Evolutionary conservation across 257 asterid species (phyloP).

Genomic region (Solanum medicagineum): DNA sequence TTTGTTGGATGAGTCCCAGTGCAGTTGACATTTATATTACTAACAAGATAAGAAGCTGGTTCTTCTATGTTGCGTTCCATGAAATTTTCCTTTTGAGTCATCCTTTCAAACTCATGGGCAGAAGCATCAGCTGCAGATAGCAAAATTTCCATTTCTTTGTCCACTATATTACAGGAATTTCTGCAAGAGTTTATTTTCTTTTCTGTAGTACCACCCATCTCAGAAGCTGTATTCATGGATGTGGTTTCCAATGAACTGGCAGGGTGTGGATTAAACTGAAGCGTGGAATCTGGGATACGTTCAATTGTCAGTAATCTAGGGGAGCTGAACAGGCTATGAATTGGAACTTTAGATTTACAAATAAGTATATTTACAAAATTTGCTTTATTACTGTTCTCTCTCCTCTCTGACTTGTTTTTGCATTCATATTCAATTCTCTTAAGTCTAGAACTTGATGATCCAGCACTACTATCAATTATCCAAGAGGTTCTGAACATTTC

Average conservation of each 20-base stretch:
- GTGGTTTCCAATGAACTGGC: constrained; percentile 1
- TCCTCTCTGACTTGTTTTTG: not conserved
- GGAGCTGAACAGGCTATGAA: not conserved
- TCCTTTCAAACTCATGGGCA: constrained; percentile 13
- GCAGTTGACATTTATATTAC: constrained; percentile 16
- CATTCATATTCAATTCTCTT: constrained; percentile 3
- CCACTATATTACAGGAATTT: constrained; percentile 16
- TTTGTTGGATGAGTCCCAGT: constrained; percentile 4
- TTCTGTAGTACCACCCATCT: constrained; percentile 9
- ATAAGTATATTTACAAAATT: constrained; percentile 7
- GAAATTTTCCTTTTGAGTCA: constrained; percentile 7
- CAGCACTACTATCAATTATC: constrained; percentile 6
- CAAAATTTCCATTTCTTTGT: constrained; percentile 13
- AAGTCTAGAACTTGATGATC: constrained; percentile 5
- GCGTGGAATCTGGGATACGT: constrained; percentile 3
- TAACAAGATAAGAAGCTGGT: constrained; percentile 7
- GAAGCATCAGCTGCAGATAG: constrained; percentile 12
- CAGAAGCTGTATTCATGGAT: constrained; percentile 10
- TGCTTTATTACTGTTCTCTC: constrained; percentile 2
- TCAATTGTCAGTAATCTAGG: constrained; percentile 5
- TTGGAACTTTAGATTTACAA: constrained; percentile 1
- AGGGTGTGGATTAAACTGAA: constrained; percentile 16
- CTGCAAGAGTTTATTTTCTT: constrained; percentile 4
- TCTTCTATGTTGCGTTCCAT: constrained; percentile 10
- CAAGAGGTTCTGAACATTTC: constrained; percentile 9